Conservation (phyloP, 1,284 basidiomycete species). For the Apiotrichum sp. region DNA sequence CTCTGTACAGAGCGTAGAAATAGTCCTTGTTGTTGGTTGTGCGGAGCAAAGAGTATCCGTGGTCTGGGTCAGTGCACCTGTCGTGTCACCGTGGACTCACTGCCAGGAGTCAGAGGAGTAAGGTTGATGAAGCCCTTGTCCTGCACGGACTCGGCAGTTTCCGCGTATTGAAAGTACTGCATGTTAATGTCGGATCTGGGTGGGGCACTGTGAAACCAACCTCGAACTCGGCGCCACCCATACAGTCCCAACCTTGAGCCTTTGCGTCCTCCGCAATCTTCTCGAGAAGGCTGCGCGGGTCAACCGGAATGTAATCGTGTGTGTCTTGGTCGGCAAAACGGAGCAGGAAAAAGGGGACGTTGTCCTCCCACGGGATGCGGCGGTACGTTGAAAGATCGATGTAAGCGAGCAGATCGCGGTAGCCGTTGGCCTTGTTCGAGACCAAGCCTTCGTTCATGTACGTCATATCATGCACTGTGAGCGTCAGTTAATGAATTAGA, state of each 20-base stretch:
- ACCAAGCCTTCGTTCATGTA: slow-evolving; percentile 81
- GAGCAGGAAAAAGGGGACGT: slow-evolving; percentile 87
- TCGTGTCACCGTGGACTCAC: slow-evolving; percentile 51
- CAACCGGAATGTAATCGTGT: slow-evolving; percentile 65
- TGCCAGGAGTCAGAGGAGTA: slow-evolving; percentile 79
- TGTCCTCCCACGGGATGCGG: slow-evolving; percentile 84
- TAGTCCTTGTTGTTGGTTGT: slow-evolving; percentile 84
- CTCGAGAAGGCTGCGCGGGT: slow-evolving; percentile 76
- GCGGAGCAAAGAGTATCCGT: slow-evolving; percentile 83
- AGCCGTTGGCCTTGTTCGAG: slow-evolving; percentile 85
- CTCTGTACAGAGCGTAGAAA: slow-evolving; percentile 82
- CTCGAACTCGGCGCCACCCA: slow-evolving; percentile 87
- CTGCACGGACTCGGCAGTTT: slow-evolving; percentile 66
- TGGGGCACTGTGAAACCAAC: slow-evolving; percentile 49
- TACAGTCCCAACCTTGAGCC: slow-evolving; percentile 56
- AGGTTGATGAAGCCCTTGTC: slow-evolving; percentile 73
- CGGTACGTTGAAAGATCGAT: slow-evolving; percentile 81
- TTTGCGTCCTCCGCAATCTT: slow-evolving; percentile 52
- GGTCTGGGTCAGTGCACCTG: slow-evolving; percentile 55
- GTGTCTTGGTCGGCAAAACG: slow-evolving; percentile 83
- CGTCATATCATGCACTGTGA: slow-evolving; percentile 62
- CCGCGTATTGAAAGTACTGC: slow-evolving; percentile 93
- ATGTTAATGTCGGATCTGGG: neutral
- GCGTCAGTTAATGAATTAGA: neutral
- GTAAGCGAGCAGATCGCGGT: slow-evolving; percentile 74